Evolutionary conservation across 805 yeast species (phyloP), one percentile per base, ranked within the genome.

Genomic region (Saccharomycodes ludwigii): DNA sequence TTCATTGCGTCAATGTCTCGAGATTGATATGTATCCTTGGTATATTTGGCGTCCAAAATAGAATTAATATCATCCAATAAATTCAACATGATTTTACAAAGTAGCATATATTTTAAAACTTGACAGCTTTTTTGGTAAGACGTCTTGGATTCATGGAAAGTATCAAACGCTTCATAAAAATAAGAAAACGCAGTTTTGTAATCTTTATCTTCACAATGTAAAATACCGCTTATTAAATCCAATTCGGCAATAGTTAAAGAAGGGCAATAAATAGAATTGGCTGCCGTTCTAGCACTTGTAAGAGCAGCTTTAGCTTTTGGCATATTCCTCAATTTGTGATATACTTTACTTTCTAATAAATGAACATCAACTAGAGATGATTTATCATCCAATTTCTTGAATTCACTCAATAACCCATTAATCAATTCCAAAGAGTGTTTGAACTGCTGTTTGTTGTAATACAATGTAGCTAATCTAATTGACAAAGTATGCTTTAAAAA

Each of bases 141-240:
- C 13, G 30, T 34, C 8, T 24, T 24, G 8, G n/a, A 5, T 16
- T 30, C 30, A 50, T 76, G 76, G 57, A 72, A 91, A 27, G 88
- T 88, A 56, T 91, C 98, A 47, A 88, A 85, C 13, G 95, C 78
- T 59, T 91, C 99, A 50, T 73, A 86, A 49, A 91, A 91, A 56
- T 91, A 91, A 5, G 96, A 85, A 51, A 70, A 91, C 9, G 97
- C 95, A 8, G 98, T 91, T 52, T 83, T 81, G 61, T 82, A 93
- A 56, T 91, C 99, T 54, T 82, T 82, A 47, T 91, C 97, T 58
- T 91, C 96, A 23, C 96, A 94, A 60, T 88, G 93, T 40, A 91
- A 68, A 34, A 88, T 76, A 44, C 99, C 98, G 52, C 93, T 77
- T 77, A 88, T 85, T 59, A 83, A 71, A 54, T 91, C 99, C 34